Base-by-base conservation (phyloP, 2,329 filamentous ascomycete species). In the Fusarium paranaense region DNA sequence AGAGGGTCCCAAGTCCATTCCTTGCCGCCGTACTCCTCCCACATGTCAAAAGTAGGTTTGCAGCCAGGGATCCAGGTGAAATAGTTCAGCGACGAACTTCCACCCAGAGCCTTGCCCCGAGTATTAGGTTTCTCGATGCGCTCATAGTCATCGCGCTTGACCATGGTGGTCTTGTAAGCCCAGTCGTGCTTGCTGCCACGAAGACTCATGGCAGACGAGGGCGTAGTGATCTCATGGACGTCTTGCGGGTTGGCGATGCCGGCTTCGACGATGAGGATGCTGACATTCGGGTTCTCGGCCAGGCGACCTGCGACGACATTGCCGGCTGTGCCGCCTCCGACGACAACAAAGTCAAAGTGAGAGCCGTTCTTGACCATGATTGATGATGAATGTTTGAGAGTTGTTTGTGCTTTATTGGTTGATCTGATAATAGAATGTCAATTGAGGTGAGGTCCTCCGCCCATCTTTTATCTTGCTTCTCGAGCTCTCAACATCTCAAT, bases 1-100 rank as follows among this genome's bases (percentile, higher is more conserved):
- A 83, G 81, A 14, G 79, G 82, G 5, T 89, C 67, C 70, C 71
- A 91, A 0, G 82, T 90, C 90, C 90, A 92, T 58, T 88, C 85
- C 75, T 94, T 90, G 6, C 93, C 94, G 60, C 93, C 93, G 37
- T 88, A 89, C 80, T 93, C 93, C 14, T 90, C 90, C 85, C 92
- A 89, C 27, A 91, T 91, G 79, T 95, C 88, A 74, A 89, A 92
- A 1, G 89, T 91, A 1, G 84, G 83, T 61, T 87, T 86, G 64
- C 85, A 88, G 5, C 90, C 90, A 3, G 86, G 89, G 2, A 90
- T 83, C 90, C 90, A 92, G 10, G 89, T 90, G 79, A 88, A 91
- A 77, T 92, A 92, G 81, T 92, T 92, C 52, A 89, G 78, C 30
- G 84, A 87, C 0, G 85, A 87, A 70, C 86, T 88, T n/a, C 90